Conservation (phyloP, 441 rosid genomes). For the Isatis lusitanica region DNA sequence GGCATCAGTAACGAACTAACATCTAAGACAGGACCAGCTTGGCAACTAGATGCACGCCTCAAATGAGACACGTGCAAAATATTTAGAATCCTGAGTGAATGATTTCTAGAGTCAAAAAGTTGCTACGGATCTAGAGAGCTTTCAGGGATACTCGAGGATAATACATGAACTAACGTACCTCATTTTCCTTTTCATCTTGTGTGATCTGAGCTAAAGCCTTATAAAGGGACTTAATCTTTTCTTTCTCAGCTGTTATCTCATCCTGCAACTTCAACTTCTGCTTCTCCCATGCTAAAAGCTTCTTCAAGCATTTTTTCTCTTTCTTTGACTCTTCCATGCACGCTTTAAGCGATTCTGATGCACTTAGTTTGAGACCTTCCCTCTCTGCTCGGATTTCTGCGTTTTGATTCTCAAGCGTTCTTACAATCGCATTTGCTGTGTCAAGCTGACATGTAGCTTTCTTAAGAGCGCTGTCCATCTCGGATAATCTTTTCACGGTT, state of each 20-base stretch:
- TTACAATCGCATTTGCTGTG: slow-evolving; percentile 65
- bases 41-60: slow-evolving; percentile 18
- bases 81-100: background rate
- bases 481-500: slow-evolving; percentile 71
- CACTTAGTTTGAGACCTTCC: slow-evolving; percentile 84
- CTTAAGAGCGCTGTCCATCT: slow-evolving; percentile 77
- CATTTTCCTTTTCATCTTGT: slow-evolving; percentile 60
- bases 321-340: slow-evolving; percentile 73
- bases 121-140: background rate
- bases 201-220: slow-evolving; percentile 46
- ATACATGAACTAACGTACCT: slow-evolving; percentile 47
- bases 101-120: background rate
- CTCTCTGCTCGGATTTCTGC: slow-evolving; percentile 86
- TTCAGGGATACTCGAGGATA: background rate
- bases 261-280: slow-evolving; percentile 73
- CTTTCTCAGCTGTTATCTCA: slow-evolving; percentile 64
- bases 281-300: slow-evolving; percentile 81
- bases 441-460: slow-evolving; percentile 79
- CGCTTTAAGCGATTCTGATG: slow-evolving; percentile 68
- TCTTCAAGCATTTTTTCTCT: slow-evolving; percentile 77
- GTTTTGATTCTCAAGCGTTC: slow-evolving; percentile 73
- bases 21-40: slow-evolving; percentile 10
- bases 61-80: background rate
- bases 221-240: slow-evolving; percentile 61
- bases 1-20: slow-evolving; percentile 3